These are phyloP conservation scores for Triticum dicoccoides DNA, from an alignment of 176 grass and related monocot species.

Conservation along the genomic window DNA sequence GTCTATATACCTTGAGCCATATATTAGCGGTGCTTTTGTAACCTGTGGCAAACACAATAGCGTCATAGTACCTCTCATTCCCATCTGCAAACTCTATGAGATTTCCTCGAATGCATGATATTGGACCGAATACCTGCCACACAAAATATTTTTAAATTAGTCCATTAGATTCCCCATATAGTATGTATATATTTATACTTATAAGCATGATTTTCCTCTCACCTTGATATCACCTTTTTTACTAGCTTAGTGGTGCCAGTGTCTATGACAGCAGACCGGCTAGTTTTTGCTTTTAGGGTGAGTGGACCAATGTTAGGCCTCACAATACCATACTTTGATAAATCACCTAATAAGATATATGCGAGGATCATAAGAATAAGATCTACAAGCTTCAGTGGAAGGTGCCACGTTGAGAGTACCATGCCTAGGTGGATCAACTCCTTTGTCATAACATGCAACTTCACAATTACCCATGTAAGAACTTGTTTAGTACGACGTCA, in stretches of 20 bases:
- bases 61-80: constrained; percentile 30
- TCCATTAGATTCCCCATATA: background rate
- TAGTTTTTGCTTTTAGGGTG: constrained; percentile 41
- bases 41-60: constrained; percentile 56
- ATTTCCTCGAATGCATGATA: constrained; percentile 38
- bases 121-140: constrained; percentile 33
- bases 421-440: constrained; percentile 55
- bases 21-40: constrained; percentile 47
- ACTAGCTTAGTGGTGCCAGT: constrained; percentile 56
- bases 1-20: constrained; percentile 54
- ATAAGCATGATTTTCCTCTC: background rate
- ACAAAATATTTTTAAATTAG: background rate
- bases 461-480: background rate
- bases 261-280: constrained; percentile 57
- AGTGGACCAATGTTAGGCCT: constrained; percentile 56
- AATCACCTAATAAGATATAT: constrained; percentile 40
- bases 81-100: constrained; percentile 49
- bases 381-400: constrained; percentile 46
- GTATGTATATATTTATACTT: background rate
- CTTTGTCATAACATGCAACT: constrained; percentile 65
- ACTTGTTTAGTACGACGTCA: background rate
- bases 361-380: constrained; percentile 32
- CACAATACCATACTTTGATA: constrained; percentile 55
- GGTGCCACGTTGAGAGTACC: constrained; percentile 29
- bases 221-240: constrained; percentile 53